Base-by-base conservation (phyloP, 2,329 filamentous ascomycete species). In the Lojkania enalia region DNA sequence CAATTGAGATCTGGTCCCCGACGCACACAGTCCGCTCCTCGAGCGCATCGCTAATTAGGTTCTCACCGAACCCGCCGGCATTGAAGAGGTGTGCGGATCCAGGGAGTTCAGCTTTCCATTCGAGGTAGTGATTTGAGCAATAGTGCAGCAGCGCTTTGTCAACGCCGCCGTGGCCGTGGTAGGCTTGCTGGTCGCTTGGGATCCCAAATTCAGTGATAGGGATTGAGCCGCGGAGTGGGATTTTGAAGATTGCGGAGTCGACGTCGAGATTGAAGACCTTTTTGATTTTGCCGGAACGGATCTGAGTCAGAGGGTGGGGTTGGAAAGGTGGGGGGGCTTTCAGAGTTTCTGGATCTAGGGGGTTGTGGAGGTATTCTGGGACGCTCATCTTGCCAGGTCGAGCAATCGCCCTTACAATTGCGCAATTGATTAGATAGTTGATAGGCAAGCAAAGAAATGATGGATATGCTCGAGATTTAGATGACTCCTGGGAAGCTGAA, bases 11-110 rank as follows among this genome's bases (percentile, higher is more conserved):
- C 12, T 81, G 69, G 53, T 87, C 84, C 16, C 84, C 83, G 39
- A 87, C 83, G 63, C 83, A 86, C 1, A 86, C 70, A 51, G 83
- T 86, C 25, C 76, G 73, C 67, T 87, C 84, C 54, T 83, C 85
- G 71, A 85, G 78, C 30, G 71, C 69, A 1, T 69, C 66, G 1
- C 74, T 78, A 29, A 84, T 81, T 3, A 86, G 70, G 54, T 86
- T 86, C 67, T 86, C 83, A 5, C 83, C 83, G 51, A 86, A 86
- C 0, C 75, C 81, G 2, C 83, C 83, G 0, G 77, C 75, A 4
- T 71, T 66, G 52, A 86, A 85, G 2, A 72, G 69, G 2, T 74
- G 68, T 1, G 75, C 73, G 0, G 75, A 76, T 0, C 71, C 61
- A 0, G 82, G 82, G 39, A 79, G 75, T 29, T 82, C 78, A 2